Evolutionary conservation across 2,329 filamentous ascomycete genomes (phyloP).

Genomic region (Helminthosporium solani): DNA sequence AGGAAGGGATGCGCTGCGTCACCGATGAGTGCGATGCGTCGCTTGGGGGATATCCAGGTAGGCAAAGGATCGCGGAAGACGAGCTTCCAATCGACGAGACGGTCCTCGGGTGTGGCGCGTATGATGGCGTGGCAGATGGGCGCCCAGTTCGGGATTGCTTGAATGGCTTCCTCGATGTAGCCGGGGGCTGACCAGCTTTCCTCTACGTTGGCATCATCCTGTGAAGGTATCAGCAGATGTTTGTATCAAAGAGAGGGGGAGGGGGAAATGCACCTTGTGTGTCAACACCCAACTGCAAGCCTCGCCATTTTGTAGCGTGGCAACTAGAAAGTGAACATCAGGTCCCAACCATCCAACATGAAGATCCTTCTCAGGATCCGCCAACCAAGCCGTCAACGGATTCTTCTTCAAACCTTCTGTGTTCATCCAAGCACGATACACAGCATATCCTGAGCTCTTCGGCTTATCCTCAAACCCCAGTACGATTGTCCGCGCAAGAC

Average conservation of each 20-base stretch:
- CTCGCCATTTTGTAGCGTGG: constrained; percentile 30
- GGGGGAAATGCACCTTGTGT: constrained; percentile 18
- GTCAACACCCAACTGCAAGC: constrained; percentile 33
- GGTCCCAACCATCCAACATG: constrained; percentile 31
- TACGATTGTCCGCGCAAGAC: constrained; percentile 51
- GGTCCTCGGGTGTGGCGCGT: constrained; percentile 26
- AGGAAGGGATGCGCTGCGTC: constrained; percentile 57
- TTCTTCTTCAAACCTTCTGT: constrained; percentile 27
- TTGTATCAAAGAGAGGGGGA: background rate
- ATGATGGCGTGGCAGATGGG: constrained; percentile 25
- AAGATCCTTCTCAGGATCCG: constrained; percentile 31
- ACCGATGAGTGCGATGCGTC: constrained; percentile 52
- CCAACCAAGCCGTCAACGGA: constrained; percentile 32
- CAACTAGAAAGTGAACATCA: constrained; percentile 35
- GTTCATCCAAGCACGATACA: constrained; percentile 49
- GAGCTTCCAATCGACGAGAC: constrained; percentile 54
- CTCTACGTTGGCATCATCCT: constrained; percentile 38
- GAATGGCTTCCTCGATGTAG: constrained; percentile 21
- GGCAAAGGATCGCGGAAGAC: constrained; percentile 54
- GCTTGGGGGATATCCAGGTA: constrained; percentile 51
- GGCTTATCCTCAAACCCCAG: constrained; percentile 53
- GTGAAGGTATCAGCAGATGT: background rate
- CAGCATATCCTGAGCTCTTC: constrained; percentile 54
- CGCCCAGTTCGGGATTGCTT: constrained; percentile 19
- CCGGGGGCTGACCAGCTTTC: constrained; percentile 29